Conservation (phyloP, 257 asterid genomes). For the Sherardia arvensis region DNA sequence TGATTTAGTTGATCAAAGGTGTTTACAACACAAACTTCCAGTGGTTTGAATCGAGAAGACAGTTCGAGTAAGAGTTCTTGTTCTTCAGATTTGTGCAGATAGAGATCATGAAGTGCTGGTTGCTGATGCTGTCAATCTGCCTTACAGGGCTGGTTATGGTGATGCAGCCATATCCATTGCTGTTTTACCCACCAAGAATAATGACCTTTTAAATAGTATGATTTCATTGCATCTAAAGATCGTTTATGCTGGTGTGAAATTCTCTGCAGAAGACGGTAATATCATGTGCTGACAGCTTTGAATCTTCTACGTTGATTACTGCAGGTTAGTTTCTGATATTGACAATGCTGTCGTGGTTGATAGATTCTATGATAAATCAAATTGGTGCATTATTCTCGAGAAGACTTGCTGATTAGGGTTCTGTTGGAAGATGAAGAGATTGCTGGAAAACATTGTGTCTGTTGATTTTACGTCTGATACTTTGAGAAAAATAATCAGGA, state of each 20-base stretch:
- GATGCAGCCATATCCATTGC: constrained; percentile 98
- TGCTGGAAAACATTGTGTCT: background rate
- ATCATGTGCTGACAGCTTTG: background rate
- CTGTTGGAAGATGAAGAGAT: background rate
- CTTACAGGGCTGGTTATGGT: constrained; percentile 71
- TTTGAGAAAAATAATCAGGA: background rate
- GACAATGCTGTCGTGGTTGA: constrained; percentile 69
- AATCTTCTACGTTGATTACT: background rate
- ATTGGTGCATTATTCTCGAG: constrained; percentile 91
- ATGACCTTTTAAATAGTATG: background rate
- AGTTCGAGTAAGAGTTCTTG: no score
- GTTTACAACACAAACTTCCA: no score
- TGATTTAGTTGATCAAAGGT: no score
- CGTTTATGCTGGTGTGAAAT: no score
- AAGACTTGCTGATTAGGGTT: constrained; percentile 37
- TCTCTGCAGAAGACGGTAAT: no score
- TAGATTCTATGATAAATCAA: constrained; percentile 81
- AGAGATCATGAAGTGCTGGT: constrained; percentile 84
- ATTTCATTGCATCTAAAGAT: no score
- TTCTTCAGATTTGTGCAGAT: constrained; percentile 65
- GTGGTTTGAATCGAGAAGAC: no score
- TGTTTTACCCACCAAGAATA: constrained; percentile 21
- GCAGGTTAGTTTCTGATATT: constrained; percentile 10
- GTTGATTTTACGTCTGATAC: background rate
- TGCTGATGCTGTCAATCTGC: constrained; percentile 92